These are phyloP conservation scores for Erodium texanum DNA, from an alignment of 441 rosid genomes.

Conservation along the genomic window DNA sequence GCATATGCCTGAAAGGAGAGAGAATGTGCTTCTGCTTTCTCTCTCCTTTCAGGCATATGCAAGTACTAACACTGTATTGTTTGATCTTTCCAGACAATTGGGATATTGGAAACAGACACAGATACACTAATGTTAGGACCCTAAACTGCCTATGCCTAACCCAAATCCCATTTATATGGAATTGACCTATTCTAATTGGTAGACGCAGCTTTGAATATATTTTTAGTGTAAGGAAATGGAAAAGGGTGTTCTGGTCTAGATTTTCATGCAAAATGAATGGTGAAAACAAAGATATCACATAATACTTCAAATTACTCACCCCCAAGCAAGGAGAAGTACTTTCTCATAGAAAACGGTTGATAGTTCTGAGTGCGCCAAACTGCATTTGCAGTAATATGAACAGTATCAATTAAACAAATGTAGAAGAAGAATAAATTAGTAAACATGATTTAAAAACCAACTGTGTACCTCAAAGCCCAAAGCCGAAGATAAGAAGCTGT, in stretches of 20 bases:
- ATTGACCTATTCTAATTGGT: neutral
- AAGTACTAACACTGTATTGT: no score
- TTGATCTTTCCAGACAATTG: no score
- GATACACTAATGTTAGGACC: no score
- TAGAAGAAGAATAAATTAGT: neutral
- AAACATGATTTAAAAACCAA: slow-evolving; percentile 11
- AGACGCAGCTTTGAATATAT: neutral
- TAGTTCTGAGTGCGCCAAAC: slow-evolving; percentile 87
- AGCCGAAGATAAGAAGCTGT: slow-evolving; percentile 93
- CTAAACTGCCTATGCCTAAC: neutral
- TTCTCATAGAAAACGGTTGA: slow-evolving; percentile 89
- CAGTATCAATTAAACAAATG: slow-evolving; percentile 15
- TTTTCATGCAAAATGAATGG: neutral
- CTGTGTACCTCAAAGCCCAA: slow-evolving; percentile 82
- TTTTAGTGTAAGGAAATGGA: neutral
- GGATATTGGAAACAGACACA: no score
- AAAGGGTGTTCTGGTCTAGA: neutral
- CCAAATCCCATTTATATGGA: neutral
- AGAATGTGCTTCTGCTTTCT: neutral
- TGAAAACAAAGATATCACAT: slow-evolving; percentile 10
- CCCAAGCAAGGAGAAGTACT: slow-evolving; percentile 77
- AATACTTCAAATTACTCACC: slow-evolving; percentile 39
- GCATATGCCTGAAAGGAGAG: neutral
- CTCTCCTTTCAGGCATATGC: no score
- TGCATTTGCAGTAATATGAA: slow-evolving; percentile 25